phyloP scores from a whole-genome alignment of 1,139 yeast species.

The Lodderomyces jiufengensis region DNA sequence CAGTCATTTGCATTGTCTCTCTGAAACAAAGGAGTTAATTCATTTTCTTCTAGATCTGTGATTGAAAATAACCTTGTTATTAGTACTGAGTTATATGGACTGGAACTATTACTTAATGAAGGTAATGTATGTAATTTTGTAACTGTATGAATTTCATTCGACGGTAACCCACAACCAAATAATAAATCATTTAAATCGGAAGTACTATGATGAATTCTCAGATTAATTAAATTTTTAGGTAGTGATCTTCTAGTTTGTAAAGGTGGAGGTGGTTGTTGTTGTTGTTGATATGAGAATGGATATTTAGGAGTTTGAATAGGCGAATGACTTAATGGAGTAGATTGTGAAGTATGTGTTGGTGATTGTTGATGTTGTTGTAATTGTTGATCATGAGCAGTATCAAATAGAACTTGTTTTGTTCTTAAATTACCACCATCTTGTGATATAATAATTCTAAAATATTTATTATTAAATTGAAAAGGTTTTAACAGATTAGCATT shows the following conservation, averaged over 20 bases:
- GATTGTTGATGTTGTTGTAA: slow-evolving; percentile 1
- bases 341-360: not conserved
- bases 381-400: slow-evolving; percentile 30
- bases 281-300: slow-evolving; percentile 7
- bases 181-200: slow-evolving; percentile 48
- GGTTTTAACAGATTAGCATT: slow-evolving; percentile 28
- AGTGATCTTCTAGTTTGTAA: slow-evolving; percentile 2
- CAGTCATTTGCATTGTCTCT: slow-evolving; percentile 16
- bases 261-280: slow-evolving; percentile 5
- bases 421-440: slow-evolving; percentile 54
- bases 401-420: slow-evolving; percentile 47
- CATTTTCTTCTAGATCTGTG: slow-evolving; percentile 24
- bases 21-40: slow-evolving; percentile 8
- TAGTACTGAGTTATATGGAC: slow-evolving; percentile 34
- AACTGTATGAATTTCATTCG: slow-evolving; percentile 41
- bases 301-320: too few species aligned
- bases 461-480: slow-evolving; percentile 28
- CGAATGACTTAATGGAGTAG: not conserved
- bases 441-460: slow-evolving; percentile 43
- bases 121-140: slow-evolving; percentile 51
- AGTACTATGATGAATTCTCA: slow-evolving; percentile 36
- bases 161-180: slow-evolving; percentile 57
- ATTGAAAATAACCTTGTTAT: slow-evolving; percentile 46
- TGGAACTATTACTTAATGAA: slow-evolving; percentile 30
- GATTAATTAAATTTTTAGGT: slow-evolving; percentile 16